Percentiles rank a stretch among this genome's conserved stretches.
Conservation (phyloP, 2,329 filamentous ascomycete genomes). For the Sclerotinia minor region DNA sequence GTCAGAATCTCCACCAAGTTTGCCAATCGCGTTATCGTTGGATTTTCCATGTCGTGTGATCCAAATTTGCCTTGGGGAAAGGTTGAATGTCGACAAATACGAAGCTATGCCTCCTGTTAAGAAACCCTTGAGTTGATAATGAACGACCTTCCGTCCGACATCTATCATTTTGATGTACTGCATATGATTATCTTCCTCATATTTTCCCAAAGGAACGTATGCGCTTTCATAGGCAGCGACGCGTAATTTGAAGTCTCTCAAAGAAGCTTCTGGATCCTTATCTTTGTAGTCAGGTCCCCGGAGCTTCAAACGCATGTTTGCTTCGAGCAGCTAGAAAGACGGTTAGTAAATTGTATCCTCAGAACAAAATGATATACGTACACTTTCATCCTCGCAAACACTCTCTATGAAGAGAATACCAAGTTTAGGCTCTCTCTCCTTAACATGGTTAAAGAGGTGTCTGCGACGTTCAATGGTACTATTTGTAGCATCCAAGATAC, state of each 20-base stretch:
- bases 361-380: conserved; percentile 39
- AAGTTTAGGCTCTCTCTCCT: conserved; percentile 77
- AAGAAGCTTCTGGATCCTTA: conserved; percentile 81
- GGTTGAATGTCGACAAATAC: conserved; percentile 94
- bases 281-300: conserved; percentile 94
- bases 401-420: conserved; percentile 96
- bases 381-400: conserved; percentile 78
- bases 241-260: conserved; percentile 89
- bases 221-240: conserved; percentile 92
- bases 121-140: conserved; percentile 88
- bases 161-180: conserved; percentile 97
- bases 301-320: conserved; percentile 95
- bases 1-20: conserved; percentile 86
- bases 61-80: conserved; percentile 95
- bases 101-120: conserved; percentile 89
- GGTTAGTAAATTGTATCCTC: background rate
- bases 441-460: conserved; percentile 79
- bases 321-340: conserved; percentile 66
- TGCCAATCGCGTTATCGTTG: conserved; percentile 79
- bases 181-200: conserved; percentile 86
- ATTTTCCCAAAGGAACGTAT: conserved; percentile 86
- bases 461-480: conserved; percentile 86
- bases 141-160: conserved; percentile 90
- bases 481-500: conserved; percentile 96
- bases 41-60: conserved; percentile 95